Percentiles rank a stretch among this genome's conserved stretches.
These are phyloP conservation scores for Holtermanniella nyarrowii DNA, from an alignment of 768 basidiomycete species.

Conservation along the genomic window DNA sequence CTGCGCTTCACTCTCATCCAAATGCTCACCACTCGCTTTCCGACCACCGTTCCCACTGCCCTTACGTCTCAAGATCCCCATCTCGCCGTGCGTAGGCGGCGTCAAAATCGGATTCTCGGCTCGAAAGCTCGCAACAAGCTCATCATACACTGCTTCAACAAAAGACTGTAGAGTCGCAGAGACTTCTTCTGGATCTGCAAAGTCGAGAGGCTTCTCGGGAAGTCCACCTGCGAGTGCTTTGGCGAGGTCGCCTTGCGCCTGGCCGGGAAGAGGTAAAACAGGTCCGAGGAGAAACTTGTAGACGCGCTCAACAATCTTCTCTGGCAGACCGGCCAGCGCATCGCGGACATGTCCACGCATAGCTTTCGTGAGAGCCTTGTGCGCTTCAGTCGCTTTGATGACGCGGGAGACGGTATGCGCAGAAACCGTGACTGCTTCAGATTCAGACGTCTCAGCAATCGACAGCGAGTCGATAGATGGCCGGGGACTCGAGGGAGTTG, in stretches of 20 bases:
- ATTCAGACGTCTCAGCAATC: conserved; percentile 8
- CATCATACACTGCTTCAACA: conserved; percentile 57
- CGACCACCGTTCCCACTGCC: conserved; percentile 15
- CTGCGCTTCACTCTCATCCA: conserved; percentile 34
- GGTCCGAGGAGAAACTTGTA: conserved; percentile 19
- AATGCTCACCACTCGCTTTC: conserved; percentile 18
- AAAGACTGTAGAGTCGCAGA: conserved; percentile 59
- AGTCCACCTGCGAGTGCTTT: conserved; percentile 44
- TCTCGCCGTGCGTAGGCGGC: conserved; percentile 6
- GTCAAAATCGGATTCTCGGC: conserved; percentile 8
- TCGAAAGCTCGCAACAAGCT: conserved; percentile 44
- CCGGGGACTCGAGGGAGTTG: conserved; percentile 50
- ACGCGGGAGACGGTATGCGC: conserved; percentile 35
- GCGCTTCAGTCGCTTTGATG: conserved; percentile 32
- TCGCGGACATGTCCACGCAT: conserved; percentile 24
- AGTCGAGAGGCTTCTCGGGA: conserved; percentile 17
- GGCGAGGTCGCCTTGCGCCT: conserved; percentile 45
- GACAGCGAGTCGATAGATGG: conserved; percentile 10
- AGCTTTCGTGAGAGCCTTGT: conserved; percentile 34
- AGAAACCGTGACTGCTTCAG: conserved; percentile 32
- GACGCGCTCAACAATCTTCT: conserved; percentile 31
- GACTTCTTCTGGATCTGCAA: conserved; percentile 41
- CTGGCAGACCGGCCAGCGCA: conserved; percentile 30
- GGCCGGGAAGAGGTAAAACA: conserved; percentile 10
- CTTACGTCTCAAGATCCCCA: conserved; percentile 15